phyloP scores from a whole-genome alignment of 805 yeast genomes.

The Teunomyces panamensis region DNA sequence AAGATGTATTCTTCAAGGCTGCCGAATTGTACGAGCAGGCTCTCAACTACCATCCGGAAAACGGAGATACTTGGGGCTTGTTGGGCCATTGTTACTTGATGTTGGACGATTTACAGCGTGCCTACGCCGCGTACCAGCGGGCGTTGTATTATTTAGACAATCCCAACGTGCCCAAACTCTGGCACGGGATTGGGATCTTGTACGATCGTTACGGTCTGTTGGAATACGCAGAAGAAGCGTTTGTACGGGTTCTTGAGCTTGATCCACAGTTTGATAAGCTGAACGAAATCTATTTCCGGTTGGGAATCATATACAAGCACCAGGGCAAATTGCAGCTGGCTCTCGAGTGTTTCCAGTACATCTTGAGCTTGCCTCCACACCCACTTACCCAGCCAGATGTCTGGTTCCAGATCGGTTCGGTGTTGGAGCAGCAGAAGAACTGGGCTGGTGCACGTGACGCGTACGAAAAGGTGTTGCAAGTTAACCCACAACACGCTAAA shows the following conservation, averaged over 20 bases:
- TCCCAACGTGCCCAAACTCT: constrained; percentile 91
- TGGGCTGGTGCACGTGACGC: constrained; percentile 92
- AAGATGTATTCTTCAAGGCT: constrained; percentile 90
- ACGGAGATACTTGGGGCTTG: constrained; percentile 97
- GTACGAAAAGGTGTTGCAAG: constrained; percentile 85
- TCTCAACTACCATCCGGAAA: constrained; percentile 72
- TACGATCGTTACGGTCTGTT: constrained; percentile 95
- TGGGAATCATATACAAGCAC: constrained; percentile 95
- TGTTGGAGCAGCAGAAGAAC: constrained; percentile 89
- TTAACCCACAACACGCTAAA: constrained; percentile 92
- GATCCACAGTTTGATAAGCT: constrained; percentile 97
- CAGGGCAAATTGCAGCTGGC: constrained; percentile 86
- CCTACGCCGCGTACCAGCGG: constrained; percentile 95
- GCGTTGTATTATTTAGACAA: constrained; percentile 88
- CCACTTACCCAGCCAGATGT: constrained; percentile 96
- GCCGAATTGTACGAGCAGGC: constrained; percentile 92
- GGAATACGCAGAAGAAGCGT: constrained; percentile 98
- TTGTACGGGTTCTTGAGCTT: constrained; percentile 90
- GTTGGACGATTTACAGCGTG: constrained; percentile 94
- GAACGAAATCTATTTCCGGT: constrained; percentile 90
- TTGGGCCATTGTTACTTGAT: constrained; percentile 94
- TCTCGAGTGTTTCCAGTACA: constrained; percentile 91
- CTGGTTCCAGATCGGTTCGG: constrained; percentile 98
- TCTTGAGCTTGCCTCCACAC: constrained; percentile 85
- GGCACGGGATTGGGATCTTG: constrained; percentile 98